These are phyloP conservation scores for Aspergillus brasiliensis DNA, from an alignment of 2,329 filamentous ascomycete species.

Conservation along the genomic window DNA sequence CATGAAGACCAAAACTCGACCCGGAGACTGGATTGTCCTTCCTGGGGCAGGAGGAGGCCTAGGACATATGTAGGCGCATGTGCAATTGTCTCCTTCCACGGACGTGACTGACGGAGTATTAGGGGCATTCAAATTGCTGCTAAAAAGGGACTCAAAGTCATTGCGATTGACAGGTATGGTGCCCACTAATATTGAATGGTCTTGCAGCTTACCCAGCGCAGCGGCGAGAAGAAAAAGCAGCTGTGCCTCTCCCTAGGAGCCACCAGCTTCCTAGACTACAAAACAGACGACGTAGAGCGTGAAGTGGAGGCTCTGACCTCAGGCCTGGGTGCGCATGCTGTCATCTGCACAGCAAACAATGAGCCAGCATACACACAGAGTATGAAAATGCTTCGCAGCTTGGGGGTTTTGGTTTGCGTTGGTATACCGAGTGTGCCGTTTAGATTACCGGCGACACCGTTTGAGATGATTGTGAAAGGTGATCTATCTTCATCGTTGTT, in stretches of 20 bases:
- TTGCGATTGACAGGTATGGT: conserved; percentile 40
- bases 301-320: conserved; percentile 44
- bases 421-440: conserved; percentile 49
- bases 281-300: conserved; percentile 40
- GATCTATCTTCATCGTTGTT: background rate
- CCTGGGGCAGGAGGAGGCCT: conserved; percentile 42
- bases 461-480: conserved; percentile 52
- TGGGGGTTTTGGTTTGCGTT: conserved; percentile 52
- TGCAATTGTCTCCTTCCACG: background rate
- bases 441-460: conserved; percentile 49
- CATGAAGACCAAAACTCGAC: conserved; percentile 37
- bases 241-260: conserved; percentile 39
- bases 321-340: conserved; percentile 48
- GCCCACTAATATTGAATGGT: background rate
- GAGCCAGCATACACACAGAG: conserved; percentile 49
- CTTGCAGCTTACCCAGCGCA: conserved; percentile 7
- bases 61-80: conserved; percentile 39
- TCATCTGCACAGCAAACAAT: conserved; percentile 51
- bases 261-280: conserved; percentile 38
- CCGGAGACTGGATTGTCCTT: conserved; percentile 40
- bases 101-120: background rate
- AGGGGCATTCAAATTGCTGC: conserved; percentile 43
- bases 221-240: conserved; percentile 37
- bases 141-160: conserved; percentile 39
- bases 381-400: conserved; percentile 46